These are phyloP conservation scores for Saccharomyces hybrid DNA, from an alignment of 1,139 yeast genomes.

Conservation along the genomic window DNA sequence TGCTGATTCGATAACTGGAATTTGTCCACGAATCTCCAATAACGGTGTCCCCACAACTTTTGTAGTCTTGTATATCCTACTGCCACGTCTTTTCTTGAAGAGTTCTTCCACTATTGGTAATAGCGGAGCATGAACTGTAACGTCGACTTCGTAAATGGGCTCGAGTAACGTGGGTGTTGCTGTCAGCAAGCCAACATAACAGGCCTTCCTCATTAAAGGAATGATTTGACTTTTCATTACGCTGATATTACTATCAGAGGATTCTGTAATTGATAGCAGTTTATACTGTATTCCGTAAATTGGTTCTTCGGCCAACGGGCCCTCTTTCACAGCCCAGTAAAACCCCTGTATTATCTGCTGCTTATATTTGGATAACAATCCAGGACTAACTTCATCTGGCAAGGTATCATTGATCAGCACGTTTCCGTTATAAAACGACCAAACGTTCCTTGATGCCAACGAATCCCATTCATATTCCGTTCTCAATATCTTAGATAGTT, in stretches of 20 bases:
- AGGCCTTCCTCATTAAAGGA: constrained; percentile 80
- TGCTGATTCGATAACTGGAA: constrained; percentile 86
- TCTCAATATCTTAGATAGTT: constrained; percentile 49
- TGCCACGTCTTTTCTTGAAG: constrained; percentile 60
- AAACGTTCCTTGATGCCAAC: constrained; percentile 70
- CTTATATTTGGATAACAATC: constrained; percentile 38
- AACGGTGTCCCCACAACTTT: constrained; percentile 75
- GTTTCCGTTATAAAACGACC: constrained; percentile 61
- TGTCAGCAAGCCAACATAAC: constrained; percentile 71
- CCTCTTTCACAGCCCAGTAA: constrained; percentile 76
- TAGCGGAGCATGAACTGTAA: constrained; percentile 47
- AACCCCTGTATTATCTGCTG: constrained; percentile 67
- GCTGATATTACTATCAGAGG: constrained; percentile 42
- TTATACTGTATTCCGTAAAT: constrained; percentile 65
- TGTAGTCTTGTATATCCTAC: constrained; percentile 39
- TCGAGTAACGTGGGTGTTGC: constrained; percentile 79
- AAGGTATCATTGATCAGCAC: constrained; percentile 71
- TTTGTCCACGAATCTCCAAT: constrained; percentile 49
- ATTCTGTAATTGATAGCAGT: constrained; percentile 42
- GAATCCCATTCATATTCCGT: constrained; percentile 72
- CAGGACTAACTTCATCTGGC: constrained; percentile 60
- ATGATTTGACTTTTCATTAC: constrained; percentile 59
- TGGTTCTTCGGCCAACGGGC: constrained; percentile 86
- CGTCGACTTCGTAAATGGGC: constrained; percentile 63
- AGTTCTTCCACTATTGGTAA: constrained; percentile 44